Base-by-base conservation (phyloP, 2,329 filamentous ascomycete species). In the Botrytis elliptica region DNA sequence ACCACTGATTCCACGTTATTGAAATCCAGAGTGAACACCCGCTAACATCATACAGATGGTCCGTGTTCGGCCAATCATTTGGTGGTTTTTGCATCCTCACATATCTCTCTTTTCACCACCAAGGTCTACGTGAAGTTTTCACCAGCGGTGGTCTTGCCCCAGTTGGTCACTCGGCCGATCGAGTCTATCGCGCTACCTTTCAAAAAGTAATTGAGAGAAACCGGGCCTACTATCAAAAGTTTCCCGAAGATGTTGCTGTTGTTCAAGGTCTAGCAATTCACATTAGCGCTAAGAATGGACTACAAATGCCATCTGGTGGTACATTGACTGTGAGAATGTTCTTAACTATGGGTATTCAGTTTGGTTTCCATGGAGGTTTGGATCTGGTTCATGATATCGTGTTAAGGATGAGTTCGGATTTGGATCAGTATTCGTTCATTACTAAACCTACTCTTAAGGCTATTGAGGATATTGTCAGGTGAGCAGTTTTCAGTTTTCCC, bases 21-120 rank as follows among this genome's bases (percentile, higher is more conserved):
- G 12, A 16, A n/a, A 40, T 12, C 12, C 20, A 12, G 49, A 55
- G n/a, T 52, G 33, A 49, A 46, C 33, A 9, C 20, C 40, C 29
- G 22, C 70, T 71, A 64, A 71, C 29, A 20, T 55, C n/a, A 57
- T 42, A 52, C 64, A 90, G 90, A 80, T 98, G 95, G 95, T 92
- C 90, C 74, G 88, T 96, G 44, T 91, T 97, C 75, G 95, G 95
- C 14, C 95, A 98, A 83, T 95, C 92, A 25, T 98, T 97, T 82
- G 95, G 95, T 57, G 95, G 95, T 1, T 98, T 97, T 82, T 93
- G 94, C 80, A 88, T 87, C 66, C 85, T 94, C 49, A 95, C 92
- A 12, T 98, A 98, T 82, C 87, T 98, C 25, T 96, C 92, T 3
- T 90, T 93, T 81, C 91, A 89, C 78, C 93, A 93, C 0, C 88